phyloP scores from a whole-genome alignment of 306 rosid genomes.

The Begonia masoniana region DNA sequence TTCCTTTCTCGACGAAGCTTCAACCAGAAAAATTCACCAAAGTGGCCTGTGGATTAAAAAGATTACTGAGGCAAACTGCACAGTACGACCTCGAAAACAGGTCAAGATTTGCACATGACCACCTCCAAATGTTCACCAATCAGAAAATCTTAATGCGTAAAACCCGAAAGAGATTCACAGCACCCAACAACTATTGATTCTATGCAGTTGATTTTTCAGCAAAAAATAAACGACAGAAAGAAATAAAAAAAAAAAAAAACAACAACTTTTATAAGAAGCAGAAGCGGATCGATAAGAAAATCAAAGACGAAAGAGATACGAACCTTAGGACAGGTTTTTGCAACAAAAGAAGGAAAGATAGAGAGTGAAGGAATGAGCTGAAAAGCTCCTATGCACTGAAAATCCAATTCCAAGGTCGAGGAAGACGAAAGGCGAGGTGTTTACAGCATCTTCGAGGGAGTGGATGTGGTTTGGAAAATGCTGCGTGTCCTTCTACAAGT shows the following conservation, averaged over 20 bases:
- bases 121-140: neutral
- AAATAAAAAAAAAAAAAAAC: too few species aligned
- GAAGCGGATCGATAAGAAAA: too few species aligned
- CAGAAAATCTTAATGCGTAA: neutral
- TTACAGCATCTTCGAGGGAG: slow-evolving; percentile 8
- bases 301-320: neutral
- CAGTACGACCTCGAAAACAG: too few species aligned
- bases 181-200: neutral
- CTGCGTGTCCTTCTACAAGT: slow-evolving; percentile 45
- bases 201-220: too few species aligned
- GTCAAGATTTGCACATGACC: neutral
- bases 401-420: neutral
- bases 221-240: neutral
- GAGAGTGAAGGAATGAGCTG: neutral
- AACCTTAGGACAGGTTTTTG: neutral
- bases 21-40: too few species aligned
- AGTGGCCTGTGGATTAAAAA: too few species aligned
- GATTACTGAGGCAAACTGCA: too few species aligned
- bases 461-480: slow-evolving; percentile 47
- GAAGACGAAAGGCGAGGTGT: too few species aligned
- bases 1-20: too few species aligned
- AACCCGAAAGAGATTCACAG: too few species aligned
- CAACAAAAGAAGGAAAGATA: neutral
- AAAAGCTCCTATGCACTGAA: neutral
- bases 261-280: neutral